Conservation (phyloP, 2,329 filamentous ascomycete genomes). For the Chaetomiaceae sp. region DNA sequence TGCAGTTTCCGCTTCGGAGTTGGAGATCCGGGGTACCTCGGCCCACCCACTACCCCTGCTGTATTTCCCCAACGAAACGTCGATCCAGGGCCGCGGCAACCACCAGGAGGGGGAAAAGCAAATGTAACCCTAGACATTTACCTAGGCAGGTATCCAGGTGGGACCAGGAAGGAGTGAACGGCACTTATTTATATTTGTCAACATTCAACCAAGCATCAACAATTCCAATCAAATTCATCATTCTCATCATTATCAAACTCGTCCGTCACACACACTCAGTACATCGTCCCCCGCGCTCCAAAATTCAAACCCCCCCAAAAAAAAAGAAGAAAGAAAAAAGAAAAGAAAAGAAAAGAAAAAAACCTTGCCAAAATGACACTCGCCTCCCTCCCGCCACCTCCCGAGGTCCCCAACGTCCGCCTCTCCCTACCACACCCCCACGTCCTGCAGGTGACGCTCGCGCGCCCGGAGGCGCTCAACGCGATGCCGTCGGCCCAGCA, state of each 20-base stretch:
- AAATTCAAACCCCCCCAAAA: no score
- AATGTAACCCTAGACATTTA: not conserved
- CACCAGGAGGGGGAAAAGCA: not conserved
- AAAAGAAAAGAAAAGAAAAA: no score
- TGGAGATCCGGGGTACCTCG: slow-evolving; percentile 16
- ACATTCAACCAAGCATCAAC: no score
- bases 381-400: slow-evolving; percentile 16
- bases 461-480: slow-evolving; percentile 56
- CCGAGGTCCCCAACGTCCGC: slow-evolving; percentile 26
- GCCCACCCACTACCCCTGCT: slow-evolving; percentile 6
- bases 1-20: slow-evolving; percentile 10
- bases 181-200: no score
- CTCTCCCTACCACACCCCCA: slow-evolving; percentile 48
- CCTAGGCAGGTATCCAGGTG: no score
- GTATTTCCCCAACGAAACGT: slow-evolving; percentile 6
- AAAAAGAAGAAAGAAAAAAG: no score
- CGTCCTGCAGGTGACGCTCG: slow-evolving; percentile 56
- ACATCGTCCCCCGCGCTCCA: no score
- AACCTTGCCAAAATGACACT: slow-evolving; percentile 21
- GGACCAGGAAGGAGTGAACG: no score
- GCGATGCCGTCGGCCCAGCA: slow-evolving; percentile 49
- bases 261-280: no score
- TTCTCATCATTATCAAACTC: no score
- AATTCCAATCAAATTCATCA: no score
- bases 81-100: not conserved